Percentiles rank a stretch among this genome's conserved stretches.
Conservation (phyloP, 1,284 basidiomycete genomes). For the Amylostereum areolatum region DNA sequence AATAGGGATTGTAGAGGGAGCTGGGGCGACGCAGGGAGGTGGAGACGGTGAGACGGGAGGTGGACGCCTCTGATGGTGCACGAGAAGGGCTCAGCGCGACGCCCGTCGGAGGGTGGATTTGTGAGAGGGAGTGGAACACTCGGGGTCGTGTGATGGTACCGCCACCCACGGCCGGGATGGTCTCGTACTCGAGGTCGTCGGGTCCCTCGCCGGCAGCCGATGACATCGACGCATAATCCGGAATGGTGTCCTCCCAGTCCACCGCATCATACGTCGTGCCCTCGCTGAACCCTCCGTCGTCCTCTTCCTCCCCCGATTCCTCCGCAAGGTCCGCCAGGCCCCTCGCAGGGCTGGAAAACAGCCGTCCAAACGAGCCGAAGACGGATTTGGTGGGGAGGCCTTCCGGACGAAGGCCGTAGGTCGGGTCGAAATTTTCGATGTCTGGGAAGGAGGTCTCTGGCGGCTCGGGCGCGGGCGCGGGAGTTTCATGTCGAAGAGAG, state of each 20-base stretch:
- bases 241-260: slow-evolving; percentile 58
- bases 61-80: slow-evolving; percentile 5
- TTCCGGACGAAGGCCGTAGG: slow-evolving; percentile 94
- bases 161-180: slow-evolving; percentile 59
- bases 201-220: slow-evolving; percentile 21
- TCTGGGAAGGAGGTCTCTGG: slow-evolving; percentile 62
- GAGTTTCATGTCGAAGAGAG: slow-evolving; percentile 16
- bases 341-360: slow-evolving; percentile 55
- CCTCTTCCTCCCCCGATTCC: slow-evolving; percentile 46
- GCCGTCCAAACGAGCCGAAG: slow-evolving; percentile 66
- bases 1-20: slow-evolving; percentile 26
- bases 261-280: slow-evolving; percentile 54
- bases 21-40: slow-evolving; percentile 12
- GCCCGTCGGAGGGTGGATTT: slow-evolving; percentile 20
- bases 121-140: slow-evolving; percentile 54
- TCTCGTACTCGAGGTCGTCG: slow-evolving; percentile 29
- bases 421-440: slow-evolving; percentile 91
- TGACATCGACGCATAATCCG: slow-evolving; percentile 22
- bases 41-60: slow-evolving; percentile 7
- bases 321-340: slow-evolving; percentile 79
- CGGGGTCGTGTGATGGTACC: slow-evolving; percentile 57
- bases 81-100: slow-evolving; percentile 10
- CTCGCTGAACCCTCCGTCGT: slow-evolving; percentile 36
- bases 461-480: slow-evolving; percentile 27
- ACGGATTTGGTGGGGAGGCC: slow-evolving; percentile 73